Conservation (phyloP, 345 rosid species). For the Mallotus nudiflorus region DNA sequence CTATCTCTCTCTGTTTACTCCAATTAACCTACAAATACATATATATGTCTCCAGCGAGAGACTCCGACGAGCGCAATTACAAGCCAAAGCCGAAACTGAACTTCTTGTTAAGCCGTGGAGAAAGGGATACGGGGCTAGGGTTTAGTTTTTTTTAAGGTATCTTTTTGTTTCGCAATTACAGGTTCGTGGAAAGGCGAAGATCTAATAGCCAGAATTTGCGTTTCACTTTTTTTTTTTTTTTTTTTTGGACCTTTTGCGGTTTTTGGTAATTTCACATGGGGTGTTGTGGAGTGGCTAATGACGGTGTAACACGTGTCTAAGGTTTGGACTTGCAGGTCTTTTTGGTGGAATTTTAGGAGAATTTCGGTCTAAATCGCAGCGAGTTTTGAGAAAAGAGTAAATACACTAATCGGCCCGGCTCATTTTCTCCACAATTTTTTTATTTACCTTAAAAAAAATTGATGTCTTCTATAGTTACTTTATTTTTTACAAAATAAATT, state of each 20-base stretch:
- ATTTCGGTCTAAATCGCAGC: conserved; percentile 7
- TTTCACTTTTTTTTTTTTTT: neutral
- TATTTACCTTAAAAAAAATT: too few relatives aligned
- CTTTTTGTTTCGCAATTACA: conserved; percentile 22
- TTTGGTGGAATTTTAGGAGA: neutral
- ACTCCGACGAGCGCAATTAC: neutral
- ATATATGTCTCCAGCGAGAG: neutral
- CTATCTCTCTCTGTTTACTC: neutral
- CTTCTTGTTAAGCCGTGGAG: neutral
- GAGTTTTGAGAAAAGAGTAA: too few relatives aligned
- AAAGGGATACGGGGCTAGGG: conserved; percentile 33
- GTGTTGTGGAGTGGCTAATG: neutral
- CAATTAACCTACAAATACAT: neutral
- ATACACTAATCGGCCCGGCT: too few relatives aligned
- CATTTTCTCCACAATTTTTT: too few relatives aligned
- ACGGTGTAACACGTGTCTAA: neutral
- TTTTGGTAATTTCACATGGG: neutral
- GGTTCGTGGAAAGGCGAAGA: conserved; percentile 17
- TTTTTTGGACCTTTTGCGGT: neutral
- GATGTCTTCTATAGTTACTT: too few relatives aligned
- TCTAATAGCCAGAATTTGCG: neutral
- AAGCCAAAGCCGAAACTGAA: too few relatives aligned
- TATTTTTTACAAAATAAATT: too few relatives aligned
- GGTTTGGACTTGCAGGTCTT: neutral
- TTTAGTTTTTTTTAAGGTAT: conserved; percentile 44